A percentile compares a stretch with the other conserved stretches of the same genome.
Conservation (phyloP, 257 asterid genomes). For the Orobanche coerulescens region DNA sequence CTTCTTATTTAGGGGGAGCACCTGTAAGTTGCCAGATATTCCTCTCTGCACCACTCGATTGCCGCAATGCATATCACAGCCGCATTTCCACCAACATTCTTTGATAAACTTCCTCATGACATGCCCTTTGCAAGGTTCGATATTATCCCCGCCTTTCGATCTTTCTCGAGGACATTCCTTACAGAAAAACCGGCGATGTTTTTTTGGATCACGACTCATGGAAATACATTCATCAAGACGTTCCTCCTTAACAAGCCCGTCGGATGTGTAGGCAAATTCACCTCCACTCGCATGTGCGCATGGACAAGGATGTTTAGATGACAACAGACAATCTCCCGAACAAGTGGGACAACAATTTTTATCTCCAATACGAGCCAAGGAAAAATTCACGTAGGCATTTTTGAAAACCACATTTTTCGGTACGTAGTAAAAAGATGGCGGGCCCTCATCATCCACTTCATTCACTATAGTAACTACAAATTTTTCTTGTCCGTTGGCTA, state of each 20-base stretch:
- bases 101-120: slow-evolving; percentile 67
- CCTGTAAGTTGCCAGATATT: slow-evolving; percentile 69
- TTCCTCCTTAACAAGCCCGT: slow-evolving; percentile 72
- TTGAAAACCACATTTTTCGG: slow-evolving; percentile 62
- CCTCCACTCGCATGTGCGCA: slow-evolving; percentile 73
- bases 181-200: slow-evolving; percentile 58
- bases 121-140: slow-evolving; percentile 91
- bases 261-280: slow-evolving; percentile 73
- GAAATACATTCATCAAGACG: slow-evolving; percentile 66
- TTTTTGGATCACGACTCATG: slow-evolving; percentile 64
- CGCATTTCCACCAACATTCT: slow-evolving; percentile 97
- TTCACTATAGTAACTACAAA: slow-evolving; percentile 54
- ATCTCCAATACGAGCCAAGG: slow-evolving; percentile 71
- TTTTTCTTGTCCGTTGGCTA: slow-evolving; percentile 79
- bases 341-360: slow-evolving; percentile 55
- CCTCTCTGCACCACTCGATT: slow-evolving; percentile 97
- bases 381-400: slow-evolving; percentile 53
- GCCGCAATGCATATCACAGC: slow-evolving; percentile 77
- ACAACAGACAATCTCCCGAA: slow-evolving; percentile 65
- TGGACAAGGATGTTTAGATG: slow-evolving; percentile 54
- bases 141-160: slow-evolving; percentile 43
- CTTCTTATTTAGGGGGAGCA: too few species aligned
- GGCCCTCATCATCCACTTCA: slow-evolving; percentile 47
- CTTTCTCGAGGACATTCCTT: slow-evolving; percentile 81
- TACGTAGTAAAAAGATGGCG: slow-evolving; percentile 74